Evolutionary conservation across 441 rosid genomes (phyloP).

Genomic region (Daphne laureola): DNA sequence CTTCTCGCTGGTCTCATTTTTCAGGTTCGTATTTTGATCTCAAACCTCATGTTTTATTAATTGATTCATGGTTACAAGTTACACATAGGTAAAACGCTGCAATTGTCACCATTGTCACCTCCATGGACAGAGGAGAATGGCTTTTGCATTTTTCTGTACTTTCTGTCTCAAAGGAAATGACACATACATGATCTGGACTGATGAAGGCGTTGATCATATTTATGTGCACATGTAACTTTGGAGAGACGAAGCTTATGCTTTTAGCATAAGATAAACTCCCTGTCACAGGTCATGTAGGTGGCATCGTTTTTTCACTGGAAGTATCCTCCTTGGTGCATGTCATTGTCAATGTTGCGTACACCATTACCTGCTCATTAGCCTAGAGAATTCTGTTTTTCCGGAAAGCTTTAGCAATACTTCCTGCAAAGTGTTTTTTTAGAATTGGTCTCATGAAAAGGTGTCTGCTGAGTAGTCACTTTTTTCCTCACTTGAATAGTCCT

Average conservation of each 20-base stretch:
- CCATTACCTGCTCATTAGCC: no score
- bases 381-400: no score
- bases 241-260: constrained; percentile 19
- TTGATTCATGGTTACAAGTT: no score
- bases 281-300: constrained; percentile 13
- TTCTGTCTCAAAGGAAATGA: no score
- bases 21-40: constrained; percentile 52
- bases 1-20: constrained; percentile 81
- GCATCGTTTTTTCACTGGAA: background rate
- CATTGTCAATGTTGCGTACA: background rate
- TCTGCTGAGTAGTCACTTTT: no score
- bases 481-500: background rate
- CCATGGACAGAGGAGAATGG: constrained; percentile 4
- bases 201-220: constrained; percentile 31
- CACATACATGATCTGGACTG: constrained; percentile 18
- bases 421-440: no score
- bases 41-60: no score
- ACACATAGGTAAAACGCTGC: no score
- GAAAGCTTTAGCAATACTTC: no score
- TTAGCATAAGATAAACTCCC: constrained; percentile 26
- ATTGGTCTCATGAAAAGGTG: no score
- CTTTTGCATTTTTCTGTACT: no score
- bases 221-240: constrained; percentile 21
- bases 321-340: constrained; percentile 5
- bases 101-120: no score